Conservation (phyloP, 257 asterid species). For the Jacaranda copaia region DNA sequence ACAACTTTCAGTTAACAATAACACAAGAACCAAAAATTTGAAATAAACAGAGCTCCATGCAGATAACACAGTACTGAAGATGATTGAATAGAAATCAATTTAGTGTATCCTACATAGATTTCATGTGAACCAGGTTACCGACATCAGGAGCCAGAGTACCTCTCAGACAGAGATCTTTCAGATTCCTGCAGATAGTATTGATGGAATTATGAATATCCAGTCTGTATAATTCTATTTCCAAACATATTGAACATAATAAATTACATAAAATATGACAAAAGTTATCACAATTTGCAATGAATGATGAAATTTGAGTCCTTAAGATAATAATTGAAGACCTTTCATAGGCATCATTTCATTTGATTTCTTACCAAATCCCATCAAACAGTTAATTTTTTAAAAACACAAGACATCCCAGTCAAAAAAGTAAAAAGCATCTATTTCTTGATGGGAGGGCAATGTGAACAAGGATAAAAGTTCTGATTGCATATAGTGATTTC, state of each 20-base stretch:
- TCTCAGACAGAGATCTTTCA: conserved; percentile 68
- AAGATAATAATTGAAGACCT: neutral
- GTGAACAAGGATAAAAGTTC: neutral
- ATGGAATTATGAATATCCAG: conserved; percentile 15
- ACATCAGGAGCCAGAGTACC: conserved; percentile 81
- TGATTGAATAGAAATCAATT: neutral
- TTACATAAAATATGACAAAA: neutral
- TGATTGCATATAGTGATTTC: neutral
- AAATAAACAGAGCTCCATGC: neutral
- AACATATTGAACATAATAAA: conserved; percentile 19
- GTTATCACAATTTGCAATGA: neutral
- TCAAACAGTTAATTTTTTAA: neutral
- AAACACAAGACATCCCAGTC: neutral
- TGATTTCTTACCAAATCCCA: neutral
- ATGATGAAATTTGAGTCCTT: neutral
- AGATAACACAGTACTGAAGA: neutral
- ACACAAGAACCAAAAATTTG: neutral
- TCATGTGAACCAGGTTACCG: conserved; percentile 59
- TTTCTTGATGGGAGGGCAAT: neutral
- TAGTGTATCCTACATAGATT: conserved; percentile 62
- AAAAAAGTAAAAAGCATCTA: neutral
- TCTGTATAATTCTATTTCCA: neutral
- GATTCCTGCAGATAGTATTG: conserved; percentile 57
- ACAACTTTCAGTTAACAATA: conserved; percentile 1
- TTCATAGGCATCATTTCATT: neutral